Conservation (phyloP, 371 early-diverging fungal genomes). For the Mucor lusitanicus region DNA sequence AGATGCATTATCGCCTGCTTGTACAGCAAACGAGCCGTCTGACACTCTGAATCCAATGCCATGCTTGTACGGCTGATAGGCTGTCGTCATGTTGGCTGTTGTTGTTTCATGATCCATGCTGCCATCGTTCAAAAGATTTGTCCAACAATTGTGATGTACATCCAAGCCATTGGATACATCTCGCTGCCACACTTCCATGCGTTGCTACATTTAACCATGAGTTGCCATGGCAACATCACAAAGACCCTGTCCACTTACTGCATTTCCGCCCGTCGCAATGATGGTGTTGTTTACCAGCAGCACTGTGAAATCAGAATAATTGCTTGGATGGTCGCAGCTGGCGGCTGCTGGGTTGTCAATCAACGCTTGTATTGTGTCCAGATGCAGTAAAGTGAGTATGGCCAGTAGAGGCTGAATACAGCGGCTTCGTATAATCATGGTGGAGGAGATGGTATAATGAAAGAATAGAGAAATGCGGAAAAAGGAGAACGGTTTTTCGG, state of each 20-base stretch:
- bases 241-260: constrained; percentile 5
- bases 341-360: neutral
- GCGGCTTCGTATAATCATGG: neutral
- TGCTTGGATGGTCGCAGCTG: constrained; percentile 8
- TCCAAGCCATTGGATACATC: constrained; percentile 29
- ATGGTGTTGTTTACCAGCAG: constrained; percentile 10
- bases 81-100: neutral
- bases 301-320: constrained; percentile 21
- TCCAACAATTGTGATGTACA: constrained; percentile 21
- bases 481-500: neutral
- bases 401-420: neutral
- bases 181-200: constrained; percentile 29
- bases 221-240: no score
- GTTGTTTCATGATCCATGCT: neutral
- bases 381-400: neutral
- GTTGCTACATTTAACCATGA: constrained; percentile 9
- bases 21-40: constrained; percentile 11
- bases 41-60: constrained; percentile 17
- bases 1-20: constrained; percentile 16
- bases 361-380: neutral
- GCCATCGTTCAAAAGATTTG: neutral
- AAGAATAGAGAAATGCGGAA: neutral
- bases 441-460: neutral
- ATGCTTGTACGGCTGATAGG: constrained; percentile 8
- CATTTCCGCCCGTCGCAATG: constrained; percentile 21